phyloP scores from a whole-genome alignment of 305 asterid species.

The Solanum hybrid region DNA sequence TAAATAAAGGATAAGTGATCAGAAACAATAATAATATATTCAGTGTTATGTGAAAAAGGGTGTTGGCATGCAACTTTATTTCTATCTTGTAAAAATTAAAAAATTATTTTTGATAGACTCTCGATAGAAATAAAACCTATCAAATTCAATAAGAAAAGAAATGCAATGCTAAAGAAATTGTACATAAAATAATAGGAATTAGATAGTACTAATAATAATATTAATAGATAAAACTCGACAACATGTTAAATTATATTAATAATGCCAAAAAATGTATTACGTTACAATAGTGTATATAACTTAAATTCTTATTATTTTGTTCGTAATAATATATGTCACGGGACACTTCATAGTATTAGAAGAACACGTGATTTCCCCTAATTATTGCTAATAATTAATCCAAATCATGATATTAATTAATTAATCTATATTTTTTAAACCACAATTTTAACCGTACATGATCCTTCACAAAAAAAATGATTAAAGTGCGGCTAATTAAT shows the following conservation, averaged over 20 bases:
- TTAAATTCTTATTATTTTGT: neutral
- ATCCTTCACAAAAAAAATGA: neutral
- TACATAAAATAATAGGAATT: neutral
- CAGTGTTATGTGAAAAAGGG: neutral
- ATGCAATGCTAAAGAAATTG: neutral
- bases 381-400: constrained; percentile 22
- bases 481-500: constrained; percentile 2
- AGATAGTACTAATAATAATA: neutral
- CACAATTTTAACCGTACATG: constrained; percentile 9
- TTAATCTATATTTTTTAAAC: neutral
- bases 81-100: neutral
- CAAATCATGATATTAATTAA: neutral
- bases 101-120: neutral
- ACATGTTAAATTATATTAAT: neutral
- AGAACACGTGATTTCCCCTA: constrained; percentile 28
- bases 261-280: neutral
- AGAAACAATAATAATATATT: too few species aligned
- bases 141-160: neutral
- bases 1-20: neutral
- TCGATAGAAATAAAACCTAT: neutral
- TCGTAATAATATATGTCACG: neutral
- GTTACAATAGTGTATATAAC: neutral
- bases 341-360: neutral
- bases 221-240: neutral
- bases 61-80: neutral